Evolutionary conservation across 805 yeast species (phyloP).

Genomic region (Ogataea trehalophila): DNA sequence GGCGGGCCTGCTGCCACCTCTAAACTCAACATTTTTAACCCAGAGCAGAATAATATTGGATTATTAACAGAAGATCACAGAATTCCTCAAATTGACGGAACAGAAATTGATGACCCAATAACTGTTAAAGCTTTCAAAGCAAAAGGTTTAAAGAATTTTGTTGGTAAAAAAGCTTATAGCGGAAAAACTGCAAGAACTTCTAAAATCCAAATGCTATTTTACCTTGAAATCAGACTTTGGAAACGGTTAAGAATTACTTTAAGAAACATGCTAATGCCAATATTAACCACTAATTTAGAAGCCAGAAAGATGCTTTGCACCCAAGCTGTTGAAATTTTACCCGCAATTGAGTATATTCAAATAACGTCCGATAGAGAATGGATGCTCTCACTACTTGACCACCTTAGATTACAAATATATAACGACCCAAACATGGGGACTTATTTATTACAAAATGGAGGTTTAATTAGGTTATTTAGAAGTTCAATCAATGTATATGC

Average conservation of each 20-base stretch:
- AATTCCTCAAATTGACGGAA: slow-evolving; percentile 33
- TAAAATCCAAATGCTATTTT: slow-evolving; percentile 53
- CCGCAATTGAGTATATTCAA: slow-evolving; percentile 45
- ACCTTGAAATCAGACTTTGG: slow-evolving; percentile 56
- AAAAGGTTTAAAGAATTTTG: slow-evolving; percentile 9
- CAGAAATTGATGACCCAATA: slow-evolving; percentile 23
- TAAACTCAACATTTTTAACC: slow-evolving; percentile 12
- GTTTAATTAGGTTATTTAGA: slow-evolving; percentile 40
- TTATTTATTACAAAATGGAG: slow-evolving; percentile 36
- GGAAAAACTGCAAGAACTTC: slow-evolving; percentile 25
- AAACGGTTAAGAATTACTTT: slow-evolving; percentile 45
- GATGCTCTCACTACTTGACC: slow-evolving; percentile 29
- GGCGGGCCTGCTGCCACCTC: slow-evolving; percentile 28
- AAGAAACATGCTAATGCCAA: slow-evolving; percentile 47
- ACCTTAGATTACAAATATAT: slow-evolving; percentile 29
- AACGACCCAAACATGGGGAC: slow-evolving; percentile 31
- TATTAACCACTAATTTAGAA: slow-evolving; percentile 45
- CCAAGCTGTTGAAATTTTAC: slow-evolving; percentile 53
- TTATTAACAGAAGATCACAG: slow-evolving; percentile 31
- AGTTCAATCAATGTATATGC: slow-evolving; percentile 15
- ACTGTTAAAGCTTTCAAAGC: slow-evolving; percentile 18
- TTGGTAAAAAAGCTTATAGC: neutral
- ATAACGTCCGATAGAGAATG: slow-evolving; percentile 44
- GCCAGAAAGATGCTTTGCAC: slow-evolving; percentile 45
- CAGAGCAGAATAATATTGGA: slow-evolving; percentile 21